Conservation (phyloP, 208 protist genomes). For the Naegleria lovaniensis region DNA sequence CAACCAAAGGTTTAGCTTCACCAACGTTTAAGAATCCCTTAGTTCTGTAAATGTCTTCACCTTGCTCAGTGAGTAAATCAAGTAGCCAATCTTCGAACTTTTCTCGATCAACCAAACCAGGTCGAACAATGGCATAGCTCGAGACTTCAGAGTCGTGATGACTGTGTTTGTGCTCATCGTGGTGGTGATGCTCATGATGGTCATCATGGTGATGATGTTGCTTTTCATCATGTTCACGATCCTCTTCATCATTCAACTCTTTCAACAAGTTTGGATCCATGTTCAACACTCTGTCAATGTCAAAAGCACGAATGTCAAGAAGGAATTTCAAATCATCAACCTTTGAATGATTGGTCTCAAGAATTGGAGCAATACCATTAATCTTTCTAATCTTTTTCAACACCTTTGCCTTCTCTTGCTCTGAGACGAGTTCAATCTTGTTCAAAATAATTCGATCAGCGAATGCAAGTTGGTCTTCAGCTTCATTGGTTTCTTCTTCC, state of each 20-base stretch:
- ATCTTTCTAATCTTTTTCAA: neutral
- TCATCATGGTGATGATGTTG: neutral
- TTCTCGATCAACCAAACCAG: neutral
- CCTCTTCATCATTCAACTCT: neutral
- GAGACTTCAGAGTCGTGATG: neutral
- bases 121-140: neutral
- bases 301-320: neutral
- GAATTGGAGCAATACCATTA: neutral
- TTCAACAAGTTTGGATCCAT: neutral
- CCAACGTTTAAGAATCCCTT: neutral
- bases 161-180: neutral
- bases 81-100: neutral
- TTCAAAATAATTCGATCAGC: slow-evolving; percentile 87
- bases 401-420: neutral
- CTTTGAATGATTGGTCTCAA: neutral
- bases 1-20: neutral
- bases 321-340: neutral
- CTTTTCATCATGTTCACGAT: neutral
- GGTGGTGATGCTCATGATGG: neutral
- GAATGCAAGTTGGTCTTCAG: slow-evolving; percentile 75
- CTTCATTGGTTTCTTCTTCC: slow-evolving; percentile 57
- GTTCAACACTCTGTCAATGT: neutral
- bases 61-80: neutral
- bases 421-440: slow-evolving; percentile 73
- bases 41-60: neutral